Conservation (phyloP, 345 rosid species). For the Chamaenerion angustifolium region DNA sequence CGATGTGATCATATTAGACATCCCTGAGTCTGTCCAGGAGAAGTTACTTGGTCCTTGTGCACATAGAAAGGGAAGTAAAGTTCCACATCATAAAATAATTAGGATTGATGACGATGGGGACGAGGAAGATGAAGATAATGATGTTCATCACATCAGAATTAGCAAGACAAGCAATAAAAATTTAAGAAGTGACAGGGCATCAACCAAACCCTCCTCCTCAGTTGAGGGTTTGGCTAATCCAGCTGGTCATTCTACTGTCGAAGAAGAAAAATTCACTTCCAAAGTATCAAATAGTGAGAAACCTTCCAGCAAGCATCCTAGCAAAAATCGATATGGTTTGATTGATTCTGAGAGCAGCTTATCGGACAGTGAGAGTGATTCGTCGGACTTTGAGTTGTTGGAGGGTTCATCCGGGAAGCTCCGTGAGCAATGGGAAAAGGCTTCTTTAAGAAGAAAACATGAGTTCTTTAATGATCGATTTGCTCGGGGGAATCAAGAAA, state of each 20-base stretch:
- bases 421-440: slow-evolving; percentile 59
- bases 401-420: slow-evolving; percentile 44
- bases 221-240: slow-evolving; percentile 9
- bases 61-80: slow-evolving; percentile 14
- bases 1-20: slow-evolving; percentile 47
- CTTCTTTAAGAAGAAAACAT: slow-evolving; percentile 25
- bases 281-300: slow-evolving; percentile 31
- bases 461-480: slow-evolving; percentile 14
- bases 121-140: slow-evolving; percentile 16
- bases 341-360: slow-evolving; percentile 21
- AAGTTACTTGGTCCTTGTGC: slow-evolving; percentile 22
- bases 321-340: slow-evolving; percentile 34
- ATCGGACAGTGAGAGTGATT: slow-evolving; percentile 32
- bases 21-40: slow-evolving; percentile 30
- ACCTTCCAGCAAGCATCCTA: slow-evolving; percentile 11
- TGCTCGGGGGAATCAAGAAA: slow-evolving; percentile 16
- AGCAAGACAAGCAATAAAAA: slow-evolving; percentile 13
- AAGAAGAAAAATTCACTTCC: slow-evolving; percentile 23
- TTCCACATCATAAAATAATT: slow-evolving; percentile 28
- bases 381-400: slow-evolving; percentile 61
- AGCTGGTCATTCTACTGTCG: slow-evolving; percentile 13
- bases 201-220: slow-evolving; percentile 19
- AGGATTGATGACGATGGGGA: slow-evolving; percentile 32
- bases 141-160: slow-evolving; percentile 11
- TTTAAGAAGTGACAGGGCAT: slow-evolving; percentile 22